A percentile compares a stretch with the other conserved stretches of the same genome.
Evolutionary conservation across 371 early-diverging fungal species (phyloP).

Genomic region (Choanephora cucurbitarum): DNA sequence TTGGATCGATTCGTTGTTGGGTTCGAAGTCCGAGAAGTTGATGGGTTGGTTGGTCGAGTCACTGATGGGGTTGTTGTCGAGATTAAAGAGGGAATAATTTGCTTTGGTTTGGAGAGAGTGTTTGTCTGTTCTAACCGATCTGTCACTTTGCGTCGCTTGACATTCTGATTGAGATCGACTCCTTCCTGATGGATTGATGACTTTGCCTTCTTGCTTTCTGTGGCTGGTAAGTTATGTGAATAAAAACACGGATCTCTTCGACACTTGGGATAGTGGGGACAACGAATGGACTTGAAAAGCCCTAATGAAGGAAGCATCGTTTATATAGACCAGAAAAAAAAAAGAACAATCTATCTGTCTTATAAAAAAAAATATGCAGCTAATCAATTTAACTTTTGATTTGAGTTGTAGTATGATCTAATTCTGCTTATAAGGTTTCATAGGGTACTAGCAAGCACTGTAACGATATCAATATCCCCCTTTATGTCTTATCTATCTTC

Average conservation of each 20-base stretch:
- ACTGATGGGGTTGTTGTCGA: not conserved
- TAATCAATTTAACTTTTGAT: too few species aligned
- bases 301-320: constrained; percentile 41
- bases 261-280: constrained; percentile 41
- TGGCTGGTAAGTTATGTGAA: constrained; percentile 22
- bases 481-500: too few species aligned
- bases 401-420: too few species aligned
- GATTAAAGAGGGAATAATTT: not conserved
- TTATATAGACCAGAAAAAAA: not conserved
- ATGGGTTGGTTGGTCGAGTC: not conserved
- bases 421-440: too few species aligned
- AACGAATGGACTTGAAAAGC: constrained; percentile 34
- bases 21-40: too few species aligned
- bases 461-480: too few species aligned
- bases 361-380: too few species aligned
- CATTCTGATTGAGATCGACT: not conserved
- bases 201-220: too few species aligned
- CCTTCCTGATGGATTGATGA: too few species aligned
- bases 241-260: constrained; percentile 31
- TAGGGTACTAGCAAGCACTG: too few species aligned
- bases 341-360: too few species aligned
- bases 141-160: constrained; percentile 13
- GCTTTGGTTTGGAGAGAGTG: not conserved
- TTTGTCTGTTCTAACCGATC: not conserved
- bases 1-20: too few species aligned